These are phyloP conservation scores for Plasmodium malariae DNA, from an alignment of 169 alveolate genomes.

Conservation along the genomic window DNA sequence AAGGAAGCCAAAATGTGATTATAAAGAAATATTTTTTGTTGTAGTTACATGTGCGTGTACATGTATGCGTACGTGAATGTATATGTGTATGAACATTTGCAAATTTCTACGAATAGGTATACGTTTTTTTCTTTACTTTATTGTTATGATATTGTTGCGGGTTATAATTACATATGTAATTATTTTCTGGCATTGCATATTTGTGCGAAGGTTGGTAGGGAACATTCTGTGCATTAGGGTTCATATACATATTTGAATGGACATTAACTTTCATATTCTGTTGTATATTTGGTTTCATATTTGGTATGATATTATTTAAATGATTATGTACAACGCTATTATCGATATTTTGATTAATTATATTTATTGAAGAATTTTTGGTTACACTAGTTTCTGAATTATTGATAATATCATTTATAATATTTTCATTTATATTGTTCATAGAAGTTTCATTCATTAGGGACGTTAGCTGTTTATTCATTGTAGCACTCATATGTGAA, in stretches of 20 bases:
- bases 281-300: slow-evolving; percentile 15
- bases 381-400: slow-evolving; percentile 24
- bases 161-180: slow-evolving; percentile 45
- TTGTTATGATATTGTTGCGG: slow-evolving; percentile 22
- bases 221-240: slow-evolving; percentile 14
- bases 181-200: slow-evolving; percentile 21
- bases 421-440: slow-evolving; percentile 18
- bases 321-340: slow-evolving; percentile 33
- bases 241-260: slow-evolving; percentile 30
- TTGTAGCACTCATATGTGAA: not conserved
- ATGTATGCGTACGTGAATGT: not conserved
- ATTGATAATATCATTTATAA: slow-evolving; percentile 22
- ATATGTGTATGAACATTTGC: not conserved
- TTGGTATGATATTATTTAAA: slow-evolving; percentile 32
- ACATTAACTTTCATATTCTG: slow-evolving; percentile 32
- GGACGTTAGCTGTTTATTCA: slow-evolving; percentile 29
- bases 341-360: slow-evolving; percentile 65
- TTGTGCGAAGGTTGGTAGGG: slow-evolving; percentile 14
- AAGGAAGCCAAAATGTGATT: not conserved
- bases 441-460: slow-evolving; percentile 12
- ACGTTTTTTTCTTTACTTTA: slow-evolving; percentile 36
- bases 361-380: slow-evolving; percentile 45
- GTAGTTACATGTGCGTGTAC: not conserved
- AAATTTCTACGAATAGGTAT: not conserved
- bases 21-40: not conserved